Conservation (phyloP, 176 grass and related monocot genomes). For the Carex myosuroides region DNA sequence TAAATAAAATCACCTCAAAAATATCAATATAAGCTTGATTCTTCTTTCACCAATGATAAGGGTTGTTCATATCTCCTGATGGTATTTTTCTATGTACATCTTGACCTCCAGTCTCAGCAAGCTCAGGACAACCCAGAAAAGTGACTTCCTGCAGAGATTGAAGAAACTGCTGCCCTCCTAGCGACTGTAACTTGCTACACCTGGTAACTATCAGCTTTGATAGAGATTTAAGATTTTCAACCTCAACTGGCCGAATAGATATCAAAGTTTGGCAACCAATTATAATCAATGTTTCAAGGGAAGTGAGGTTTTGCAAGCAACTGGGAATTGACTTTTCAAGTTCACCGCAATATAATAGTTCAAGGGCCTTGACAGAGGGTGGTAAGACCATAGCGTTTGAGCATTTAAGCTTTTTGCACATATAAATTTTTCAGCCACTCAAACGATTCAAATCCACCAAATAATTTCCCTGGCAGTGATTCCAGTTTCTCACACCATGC, state of each 20-base stretch:
- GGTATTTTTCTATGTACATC: background rate
- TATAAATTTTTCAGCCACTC: background rate
- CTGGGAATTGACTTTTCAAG: background rate
- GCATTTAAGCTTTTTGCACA: background rate
- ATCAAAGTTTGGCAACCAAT: background rate
- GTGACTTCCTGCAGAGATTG: background rate
- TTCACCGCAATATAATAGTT: background rate
- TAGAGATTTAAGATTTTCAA: background rate
- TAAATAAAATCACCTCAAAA: too few relatives aligned
- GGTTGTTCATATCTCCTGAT: too few relatives aligned
- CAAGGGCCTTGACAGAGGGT: constrained; percentile 4
- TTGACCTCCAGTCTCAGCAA: background rate
- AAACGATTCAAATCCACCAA: background rate
- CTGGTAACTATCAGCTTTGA: background rate
- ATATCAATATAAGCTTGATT: too few relatives aligned
- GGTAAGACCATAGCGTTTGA: constrained; percentile 7
- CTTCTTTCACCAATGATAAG: too few relatives aligned
- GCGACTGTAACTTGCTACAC: background rate
- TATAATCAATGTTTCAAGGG: background rate
- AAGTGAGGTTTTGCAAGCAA: constrained; percentile 13
- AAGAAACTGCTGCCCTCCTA: background rate
- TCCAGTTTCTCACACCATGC: background rate
- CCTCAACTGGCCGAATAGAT: background rate
- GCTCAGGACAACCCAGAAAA: background rate
- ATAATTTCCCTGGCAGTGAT: background rate